Conservation (phyloP, 2,329 filamentous ascomycete species). For the Colletotrichum cordylinicola region DNA sequence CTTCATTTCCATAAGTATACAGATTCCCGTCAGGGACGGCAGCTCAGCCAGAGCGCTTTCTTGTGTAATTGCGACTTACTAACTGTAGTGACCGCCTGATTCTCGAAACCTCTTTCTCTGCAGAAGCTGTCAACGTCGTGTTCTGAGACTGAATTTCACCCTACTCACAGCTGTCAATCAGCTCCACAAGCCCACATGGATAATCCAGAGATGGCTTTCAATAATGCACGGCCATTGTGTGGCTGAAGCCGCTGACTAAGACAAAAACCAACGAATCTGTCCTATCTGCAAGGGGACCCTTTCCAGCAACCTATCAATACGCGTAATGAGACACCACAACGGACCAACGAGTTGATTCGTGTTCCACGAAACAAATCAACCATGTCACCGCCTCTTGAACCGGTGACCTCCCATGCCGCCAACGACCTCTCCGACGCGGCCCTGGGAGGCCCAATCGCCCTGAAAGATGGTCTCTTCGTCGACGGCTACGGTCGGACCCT, state of each 20-base stretch:
- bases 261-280: not conserved
- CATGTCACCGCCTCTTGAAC: not conserved
- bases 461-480: constrained; percentile 35
- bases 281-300: not conserved
- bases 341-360: not conserved
- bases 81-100: not conserved
- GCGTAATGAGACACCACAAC: not conserved
- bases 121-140: not conserved
- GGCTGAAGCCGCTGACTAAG: constrained; percentile 1
- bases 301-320: not conserved
- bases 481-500: constrained; percentile 43
- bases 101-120: fast-evolving
- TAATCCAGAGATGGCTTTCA: not conserved
- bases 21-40: not conserved
- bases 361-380: not conserved
- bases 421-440: constrained; percentile 40
- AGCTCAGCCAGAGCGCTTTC: not conserved
- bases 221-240: not conserved
- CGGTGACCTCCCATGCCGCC: constrained; percentile 24
- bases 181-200: not conserved
- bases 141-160: fast-evolving
- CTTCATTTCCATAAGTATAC: not conserved
- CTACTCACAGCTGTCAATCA: not conserved
- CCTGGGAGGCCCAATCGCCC: constrained; percentile 34
- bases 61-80: not conserved